Evolutionary conservation across 352 stramenopile genomes (phyloP), one percentile per base, ranked within the genome.

Genomic region (Thraustochytrium striatum): DNA sequence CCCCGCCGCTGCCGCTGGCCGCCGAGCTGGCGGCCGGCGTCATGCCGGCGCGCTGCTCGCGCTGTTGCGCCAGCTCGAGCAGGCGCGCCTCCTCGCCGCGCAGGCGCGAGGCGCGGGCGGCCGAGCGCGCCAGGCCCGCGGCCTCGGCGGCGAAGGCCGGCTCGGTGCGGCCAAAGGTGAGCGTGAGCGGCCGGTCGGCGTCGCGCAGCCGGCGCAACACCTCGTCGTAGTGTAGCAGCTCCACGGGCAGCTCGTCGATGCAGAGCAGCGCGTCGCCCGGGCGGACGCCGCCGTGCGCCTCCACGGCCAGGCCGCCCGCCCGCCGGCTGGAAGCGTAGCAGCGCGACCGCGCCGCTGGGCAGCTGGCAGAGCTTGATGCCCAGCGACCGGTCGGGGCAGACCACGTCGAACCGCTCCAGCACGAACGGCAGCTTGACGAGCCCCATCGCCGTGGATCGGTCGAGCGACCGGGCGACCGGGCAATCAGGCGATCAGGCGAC

Each of bases 191-290:
- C 25, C 65, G 16, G 19, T 72, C 33, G 9, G 3, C 7, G 16
- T 39, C 25, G 32, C 65, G 43, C 21, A 75, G 65, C 30, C 61
- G 65, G 11, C 39, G n/a, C n/a, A 75, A 25, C 35, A 75, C 65
- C 1, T 55, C 41, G 16, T 75, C 65, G 39, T 75, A 75, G 11
- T 72, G 11, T 9, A 75, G 9, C 16, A 75, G 39, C 21, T 13
- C 50, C 30, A 75, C 61, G 32, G 65, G 65, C 65, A 75, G 30
- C 50, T 75, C 65, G 50, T 75, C 65, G 50, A 75, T 75, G 50
- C 65, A 75, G 9, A 75, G 65, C 11, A 75, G 65, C 25, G 65
- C 65, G 36, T 75, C 65, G 16, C 65, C 65, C 32, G 39, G 9
- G 13, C 52, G 44, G 5, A 39, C 65, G 44, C 52, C 30, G 13